Evolutionary conservation across 257 asterid genomes (phyloP).

Genomic region (Penstemon davidsonii): DNA sequence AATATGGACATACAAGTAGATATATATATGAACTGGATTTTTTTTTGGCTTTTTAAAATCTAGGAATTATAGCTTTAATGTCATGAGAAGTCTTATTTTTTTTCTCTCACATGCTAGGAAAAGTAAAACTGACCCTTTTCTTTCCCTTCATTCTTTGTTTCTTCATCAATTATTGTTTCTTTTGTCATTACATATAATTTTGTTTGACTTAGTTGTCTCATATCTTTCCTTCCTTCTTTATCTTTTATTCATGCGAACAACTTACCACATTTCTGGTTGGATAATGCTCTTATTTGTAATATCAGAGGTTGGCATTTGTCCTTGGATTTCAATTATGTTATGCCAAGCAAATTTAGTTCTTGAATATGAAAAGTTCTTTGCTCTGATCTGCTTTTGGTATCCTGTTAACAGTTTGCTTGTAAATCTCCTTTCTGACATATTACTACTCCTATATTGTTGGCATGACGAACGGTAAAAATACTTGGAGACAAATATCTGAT

Average conservation of each 20-base stretch:
- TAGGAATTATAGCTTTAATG: background rate
- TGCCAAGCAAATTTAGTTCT: background rate
- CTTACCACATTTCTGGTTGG: background rate
- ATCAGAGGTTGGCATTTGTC: background rate
- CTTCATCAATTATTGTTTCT: too few species aligned
- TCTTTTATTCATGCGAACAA: background rate
- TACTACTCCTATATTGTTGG: background rate
- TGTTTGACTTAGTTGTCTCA: background rate
- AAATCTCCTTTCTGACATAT: too few species aligned
- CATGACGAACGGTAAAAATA: background rate
- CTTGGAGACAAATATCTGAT: background rate
- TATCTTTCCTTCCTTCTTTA: background rate
- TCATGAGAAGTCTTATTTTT: background rate
- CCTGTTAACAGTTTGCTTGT: too few species aligned
- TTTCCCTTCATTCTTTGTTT: background rate
- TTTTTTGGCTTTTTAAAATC: conserved; percentile 1
- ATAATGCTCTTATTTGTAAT: too few species aligned
- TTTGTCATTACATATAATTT: too few species aligned
- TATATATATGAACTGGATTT: conserved; percentile 17
- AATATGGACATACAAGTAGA: conserved; percentile 21
- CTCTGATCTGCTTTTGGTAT: background rate
- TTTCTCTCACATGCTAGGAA: too few species aligned
- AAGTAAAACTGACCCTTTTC: too few species aligned
- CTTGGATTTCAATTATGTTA: background rate
- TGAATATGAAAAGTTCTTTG: background rate